phyloP scores from a whole-genome alignment of 345 rosid genomes.

The Raphanus raphanistrum region DNA sequence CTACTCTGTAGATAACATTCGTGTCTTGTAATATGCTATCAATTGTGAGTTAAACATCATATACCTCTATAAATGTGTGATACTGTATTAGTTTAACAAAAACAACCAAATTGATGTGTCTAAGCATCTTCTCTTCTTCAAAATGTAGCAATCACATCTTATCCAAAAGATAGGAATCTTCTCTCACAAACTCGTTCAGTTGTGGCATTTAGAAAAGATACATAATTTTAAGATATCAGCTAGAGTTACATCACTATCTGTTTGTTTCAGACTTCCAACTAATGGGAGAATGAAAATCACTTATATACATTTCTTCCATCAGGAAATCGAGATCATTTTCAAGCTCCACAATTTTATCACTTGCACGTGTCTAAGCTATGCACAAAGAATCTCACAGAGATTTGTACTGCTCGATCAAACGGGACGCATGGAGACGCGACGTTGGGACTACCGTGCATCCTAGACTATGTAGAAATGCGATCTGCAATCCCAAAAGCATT shows the following conservation, averaged over 20 bases:
- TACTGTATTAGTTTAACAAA: neutral
- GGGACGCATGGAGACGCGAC: slow-evolving; percentile 91
- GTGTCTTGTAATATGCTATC: slow-evolving; percentile 6
- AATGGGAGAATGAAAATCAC: neutral
- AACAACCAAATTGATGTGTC: neutral
- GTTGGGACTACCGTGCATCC: slow-evolving; percentile 81
- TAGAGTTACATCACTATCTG: neutral
- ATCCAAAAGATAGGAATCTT: neutral
- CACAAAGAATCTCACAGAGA: slow-evolving; percentile 49
- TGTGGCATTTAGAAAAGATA: neutral
- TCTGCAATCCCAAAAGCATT: slow-evolving; percentile 41
- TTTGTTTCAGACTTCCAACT: neutral
- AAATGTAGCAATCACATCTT: neutral
- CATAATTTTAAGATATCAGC: neutral
- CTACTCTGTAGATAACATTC: neutral
- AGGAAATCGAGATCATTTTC: slow-evolving; percentile 20
- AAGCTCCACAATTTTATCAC: neutral
- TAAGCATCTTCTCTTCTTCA: neutral
- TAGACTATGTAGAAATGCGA: slow-evolving; percentile 67
- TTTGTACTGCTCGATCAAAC: slow-evolving; percentile 87
- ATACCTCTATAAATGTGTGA: neutral
- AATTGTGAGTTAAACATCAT: neutral
- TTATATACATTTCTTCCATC: neutral
- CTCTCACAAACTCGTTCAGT: neutral
- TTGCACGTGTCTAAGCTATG: neutral